phyloP scores from a whole-genome alignment of 202 grass and related monocot species.

The Brachypodium distachyon region DNA sequence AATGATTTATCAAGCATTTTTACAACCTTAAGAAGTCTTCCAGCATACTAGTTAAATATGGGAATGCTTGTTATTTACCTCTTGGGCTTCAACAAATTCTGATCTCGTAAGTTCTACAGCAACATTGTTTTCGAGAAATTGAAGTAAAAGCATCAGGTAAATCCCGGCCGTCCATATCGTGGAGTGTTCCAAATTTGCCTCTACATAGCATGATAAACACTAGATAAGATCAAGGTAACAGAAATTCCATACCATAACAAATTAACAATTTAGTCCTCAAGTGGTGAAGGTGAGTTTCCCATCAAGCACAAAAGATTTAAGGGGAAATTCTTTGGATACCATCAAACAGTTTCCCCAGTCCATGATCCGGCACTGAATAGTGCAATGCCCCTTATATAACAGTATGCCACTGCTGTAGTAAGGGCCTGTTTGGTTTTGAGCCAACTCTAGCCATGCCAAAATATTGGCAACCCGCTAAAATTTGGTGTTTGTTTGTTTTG shows the following conservation, averaged over 20 bases:
- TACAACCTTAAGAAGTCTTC: neutral
- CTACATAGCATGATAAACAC: conserved; percentile 34
- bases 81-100: conserved; percentile 96
- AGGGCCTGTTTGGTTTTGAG: too few species aligned
- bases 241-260: neutral
- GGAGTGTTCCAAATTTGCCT: conserved; percentile 87
- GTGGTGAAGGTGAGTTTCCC: neutral
- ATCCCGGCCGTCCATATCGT: conserved; percentile 77
- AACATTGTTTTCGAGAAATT: conserved; percentile 95
- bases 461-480: too few species aligned
- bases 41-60: neutral
- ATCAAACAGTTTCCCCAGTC: neutral
- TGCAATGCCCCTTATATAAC: neutral
- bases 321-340: neutral
- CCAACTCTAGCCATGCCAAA: too few species aligned
- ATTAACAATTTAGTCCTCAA: neutral
- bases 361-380: neutral
- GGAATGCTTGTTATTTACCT: conserved; percentile 41
- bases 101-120: conserved; percentile 87
- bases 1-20: neutral
- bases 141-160: conserved; percentile 93
- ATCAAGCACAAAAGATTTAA: neutral
- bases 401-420: neutral
- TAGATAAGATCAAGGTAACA: neutral
- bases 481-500: too few species aligned